These are phyloP conservation scores for Lactarius sp. DNA, from an alignment of 768 basidiomycete species.

Conservation along the genomic window DNA sequence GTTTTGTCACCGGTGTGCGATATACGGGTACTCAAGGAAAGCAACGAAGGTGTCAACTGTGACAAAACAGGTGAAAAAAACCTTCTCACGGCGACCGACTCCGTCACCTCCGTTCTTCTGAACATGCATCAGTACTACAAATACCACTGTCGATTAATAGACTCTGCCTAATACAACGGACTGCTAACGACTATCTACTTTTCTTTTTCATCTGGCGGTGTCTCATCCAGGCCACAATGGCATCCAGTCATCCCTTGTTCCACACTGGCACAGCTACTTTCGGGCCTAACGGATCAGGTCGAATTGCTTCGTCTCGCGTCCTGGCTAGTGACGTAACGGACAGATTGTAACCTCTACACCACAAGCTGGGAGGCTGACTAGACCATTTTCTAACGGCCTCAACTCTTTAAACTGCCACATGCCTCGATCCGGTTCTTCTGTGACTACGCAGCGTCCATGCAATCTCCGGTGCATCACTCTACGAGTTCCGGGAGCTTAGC, in stretches of 20 bases:
- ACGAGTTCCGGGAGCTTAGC: conserved; percentile 5
- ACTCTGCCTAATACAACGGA: too few species aligned
- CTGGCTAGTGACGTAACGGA: conserved; percentile 8
- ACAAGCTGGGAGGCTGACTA: conserved; percentile 17
- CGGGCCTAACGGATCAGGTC: background rate
- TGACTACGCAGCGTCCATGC: conserved; percentile 2
- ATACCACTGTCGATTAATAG: too few species aligned
- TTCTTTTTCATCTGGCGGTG: too few species aligned
- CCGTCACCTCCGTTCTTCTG: background rate
- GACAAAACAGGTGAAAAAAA: background rate
- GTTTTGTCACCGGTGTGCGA: conserved; percentile 1
- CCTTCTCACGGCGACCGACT: conserved; percentile 15
- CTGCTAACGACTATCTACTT: background rate
- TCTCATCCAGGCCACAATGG: background rate
- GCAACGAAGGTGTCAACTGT: background rate
- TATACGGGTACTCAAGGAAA: background rate
- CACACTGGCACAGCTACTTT: too few species aligned
- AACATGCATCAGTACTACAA: too few species aligned
- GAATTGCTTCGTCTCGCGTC: background rate
- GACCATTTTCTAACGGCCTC: conserved; percentile 9
- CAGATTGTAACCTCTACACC: background rate
- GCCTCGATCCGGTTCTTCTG: background rate
- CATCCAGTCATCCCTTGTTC: background rate
- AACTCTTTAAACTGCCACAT: background rate
- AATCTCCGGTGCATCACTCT: conserved; percentile 10